Base-by-base conservation (phyloP, 257 asterid genomes). In the Rehmannia glutinosa region DNA sequence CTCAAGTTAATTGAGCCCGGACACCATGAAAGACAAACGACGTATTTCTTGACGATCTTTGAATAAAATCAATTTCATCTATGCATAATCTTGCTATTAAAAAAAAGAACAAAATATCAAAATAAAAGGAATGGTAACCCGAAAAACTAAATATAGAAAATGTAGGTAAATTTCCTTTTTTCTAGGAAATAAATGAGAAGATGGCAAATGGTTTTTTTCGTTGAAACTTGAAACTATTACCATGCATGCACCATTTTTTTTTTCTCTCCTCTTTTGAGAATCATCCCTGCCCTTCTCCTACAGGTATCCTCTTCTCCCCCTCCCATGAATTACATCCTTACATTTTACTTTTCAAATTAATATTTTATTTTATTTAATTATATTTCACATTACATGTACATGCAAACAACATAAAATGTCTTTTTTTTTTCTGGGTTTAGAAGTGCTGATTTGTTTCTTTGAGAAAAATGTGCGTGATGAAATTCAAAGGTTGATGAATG, bases 231-330 rank as follows among this genome's bases (percentile, higher is more conserved):
- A n/a, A n/a, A n/a, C 21, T 63, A 61, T 64, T 70, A 67, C 68
- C 71, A 86, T 78, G 86, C 71, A 86, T 75, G 83, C 73, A 36
- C 47, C 55, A 62, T 46, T 36, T 71, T 42, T 62, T 66, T 54
- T 45, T 62, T 62, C 67, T 74, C 59, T 62, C 77, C 68, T 75
- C 47, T 80, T 71, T 77, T 68, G 73, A 79, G 73, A 81, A 75
- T 82, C 81, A 46, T 70, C 79, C 86, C 89, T 56, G 79, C 87
- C 89, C 73, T 82, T 82, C 83, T 84, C 88, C 90, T 78, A 76
- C 78, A 81, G 86, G 91, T 83, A 76, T 39, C 42, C 13, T 25
- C 54, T 2, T 59, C 54, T 51, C 16, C 39, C 30, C 36, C 56
- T 49, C 53, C 33, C 19, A 55, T 55, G 39, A 54, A 32, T 13